Conservation (phyloP, 2,329 filamentous ascomycete species). For the Venturia asperata region DNA sequence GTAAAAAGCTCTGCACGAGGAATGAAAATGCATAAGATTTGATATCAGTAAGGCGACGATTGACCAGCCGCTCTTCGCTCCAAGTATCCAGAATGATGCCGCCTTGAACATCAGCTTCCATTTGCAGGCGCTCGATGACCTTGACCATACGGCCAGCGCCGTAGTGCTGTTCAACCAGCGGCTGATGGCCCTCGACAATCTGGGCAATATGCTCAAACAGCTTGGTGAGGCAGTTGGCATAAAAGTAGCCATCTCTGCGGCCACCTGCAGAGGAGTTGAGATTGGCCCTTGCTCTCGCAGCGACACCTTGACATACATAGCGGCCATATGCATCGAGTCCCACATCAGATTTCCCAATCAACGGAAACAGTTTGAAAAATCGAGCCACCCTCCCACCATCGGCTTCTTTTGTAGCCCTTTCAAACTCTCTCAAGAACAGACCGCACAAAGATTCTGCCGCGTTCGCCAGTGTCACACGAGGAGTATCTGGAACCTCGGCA, state of each 20-base stretch:
- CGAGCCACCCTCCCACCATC: slow-evolving; percentile 85
- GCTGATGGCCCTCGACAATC: slow-evolving; percentile 87
- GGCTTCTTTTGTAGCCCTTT: slow-evolving; percentile 79
- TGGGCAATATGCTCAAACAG: slow-evolving; percentile 97
- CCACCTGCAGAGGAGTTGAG: slow-evolving; percentile 61
- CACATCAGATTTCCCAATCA: slow-evolving; percentile 82
- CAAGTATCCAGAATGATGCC: slow-evolving; percentile 94
- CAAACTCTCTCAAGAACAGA: slow-evolving; percentile 89
- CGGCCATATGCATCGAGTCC: slow-evolving; percentile 91
- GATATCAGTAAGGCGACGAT: slow-evolving; percentile 83
- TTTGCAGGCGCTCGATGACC: slow-evolving; percentile 86
- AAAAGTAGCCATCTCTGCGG: slow-evolving; percentile 76
- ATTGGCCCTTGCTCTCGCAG: slow-evolving; percentile 71
- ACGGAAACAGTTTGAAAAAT: slow-evolving; percentile 96
- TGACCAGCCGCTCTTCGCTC: slow-evolving; percentile 79
- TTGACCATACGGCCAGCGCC: slow-evolving; percentile 87
- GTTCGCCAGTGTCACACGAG: slow-evolving; percentile 75
- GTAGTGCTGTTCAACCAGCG: slow-evolving; percentile 88
- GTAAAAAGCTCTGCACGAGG: slow-evolving; percentile 85
- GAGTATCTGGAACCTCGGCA: slow-evolving; percentile 88
- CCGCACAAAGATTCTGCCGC: slow-evolving; percentile 85
- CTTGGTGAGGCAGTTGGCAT: slow-evolving; percentile 81
- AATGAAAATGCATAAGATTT: slow-evolving; percentile 98
- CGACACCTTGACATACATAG: slow-evolving; percentile 94
- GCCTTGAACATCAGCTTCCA: slow-evolving; percentile 92